These are phyloP conservation scores for Tillandsia fasciculata DNA, from an alignment of 176 grass and related monocot genomes.

Conservation along the genomic window DNA sequence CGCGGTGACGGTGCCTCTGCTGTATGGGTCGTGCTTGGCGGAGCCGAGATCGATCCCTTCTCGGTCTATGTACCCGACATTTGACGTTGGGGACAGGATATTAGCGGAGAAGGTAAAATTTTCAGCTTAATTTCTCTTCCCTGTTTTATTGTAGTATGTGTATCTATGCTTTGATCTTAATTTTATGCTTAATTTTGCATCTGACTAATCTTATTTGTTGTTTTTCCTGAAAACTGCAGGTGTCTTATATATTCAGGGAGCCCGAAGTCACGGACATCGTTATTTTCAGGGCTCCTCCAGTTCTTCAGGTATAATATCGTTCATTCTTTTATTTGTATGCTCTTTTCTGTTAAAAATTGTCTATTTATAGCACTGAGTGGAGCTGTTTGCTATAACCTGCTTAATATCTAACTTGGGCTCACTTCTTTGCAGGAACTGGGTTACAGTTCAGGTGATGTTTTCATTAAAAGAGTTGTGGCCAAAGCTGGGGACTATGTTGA, in stretches of 20 bases:
- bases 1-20: constrained; percentile 69
- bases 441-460: constrained; percentile 80
- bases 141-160: neutral
- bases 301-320: constrained; percentile 46
- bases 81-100: constrained; percentile 90
- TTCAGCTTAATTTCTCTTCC: neutral
- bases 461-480: constrained; percentile 93
- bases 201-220: neutral
- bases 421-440: constrained; percentile 43
- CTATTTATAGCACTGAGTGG: too few species aligned
- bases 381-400: too few species aligned
- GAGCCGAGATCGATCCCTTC: constrained; percentile 89
- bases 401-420: neutral
- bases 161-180: neutral
- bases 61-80: constrained; percentile 89
- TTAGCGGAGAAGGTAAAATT: constrained; percentile 75
- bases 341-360: constrained; percentile 1
- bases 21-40: constrained; percentile 60
- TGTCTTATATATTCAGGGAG: constrained; percentile 78
- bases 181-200: neutral
- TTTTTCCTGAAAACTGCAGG: constrained; percentile 30
- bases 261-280: constrained; percentile 84
- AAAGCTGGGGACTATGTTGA: constrained; percentile 75
- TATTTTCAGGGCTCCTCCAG: constrained; percentile 59
- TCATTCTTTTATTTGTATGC: constrained; percentile 4